phyloP scores from a whole-genome alignment of 331 rosid genomes.

The Acacia pycnantha region DNA sequence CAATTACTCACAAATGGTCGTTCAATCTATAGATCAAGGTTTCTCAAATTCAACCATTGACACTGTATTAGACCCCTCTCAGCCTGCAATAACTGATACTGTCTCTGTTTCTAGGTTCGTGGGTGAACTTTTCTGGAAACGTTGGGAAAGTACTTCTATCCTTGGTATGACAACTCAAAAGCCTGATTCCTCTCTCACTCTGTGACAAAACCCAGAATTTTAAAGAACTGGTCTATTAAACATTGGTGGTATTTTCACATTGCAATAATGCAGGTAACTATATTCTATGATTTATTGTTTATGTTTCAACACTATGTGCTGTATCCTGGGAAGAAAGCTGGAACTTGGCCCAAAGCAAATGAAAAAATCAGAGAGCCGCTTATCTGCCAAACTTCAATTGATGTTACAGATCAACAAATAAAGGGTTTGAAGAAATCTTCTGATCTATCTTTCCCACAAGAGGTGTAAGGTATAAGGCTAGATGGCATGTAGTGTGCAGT shows the following conservation, averaged over 20 bases:
- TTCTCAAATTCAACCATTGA: neutral
- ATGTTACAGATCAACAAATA: constrained; percentile 18
- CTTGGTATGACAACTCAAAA: constrained; percentile 46
- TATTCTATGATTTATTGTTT: constrained; percentile 65
- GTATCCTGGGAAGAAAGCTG: constrained; percentile 45
- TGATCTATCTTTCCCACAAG: constrained; percentile 24
- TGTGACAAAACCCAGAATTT: neutral
- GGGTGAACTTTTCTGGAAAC: constrained; percentile 81
- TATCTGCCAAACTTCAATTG: constrained; percentile 10
- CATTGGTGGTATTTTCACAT: neutral
- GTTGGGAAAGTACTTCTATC: constrained; percentile 74
- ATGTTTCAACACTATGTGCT: constrained; percentile 72
- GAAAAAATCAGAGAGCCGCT: constrained; percentile 46
- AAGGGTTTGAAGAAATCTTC: constrained; percentile 21
- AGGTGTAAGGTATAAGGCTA: neutral
- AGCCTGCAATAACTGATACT: neutral
- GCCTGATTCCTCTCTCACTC: neutral
- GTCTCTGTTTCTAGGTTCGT: constrained; percentile 52
- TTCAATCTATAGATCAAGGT: constrained; percentile 85
- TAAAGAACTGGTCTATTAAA: neutral
- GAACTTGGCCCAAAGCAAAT: neutral
- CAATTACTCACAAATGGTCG: constrained; percentile 65
- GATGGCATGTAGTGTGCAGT: neutral
- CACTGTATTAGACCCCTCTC: constrained; percentile 2
- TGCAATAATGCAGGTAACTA: constrained; percentile 44